These are phyloP conservation scores for Aureobasidium leucospermi DNA, from an alignment of 2,329 filamentous ascomycete species.

Conservation along the genomic window DNA sequence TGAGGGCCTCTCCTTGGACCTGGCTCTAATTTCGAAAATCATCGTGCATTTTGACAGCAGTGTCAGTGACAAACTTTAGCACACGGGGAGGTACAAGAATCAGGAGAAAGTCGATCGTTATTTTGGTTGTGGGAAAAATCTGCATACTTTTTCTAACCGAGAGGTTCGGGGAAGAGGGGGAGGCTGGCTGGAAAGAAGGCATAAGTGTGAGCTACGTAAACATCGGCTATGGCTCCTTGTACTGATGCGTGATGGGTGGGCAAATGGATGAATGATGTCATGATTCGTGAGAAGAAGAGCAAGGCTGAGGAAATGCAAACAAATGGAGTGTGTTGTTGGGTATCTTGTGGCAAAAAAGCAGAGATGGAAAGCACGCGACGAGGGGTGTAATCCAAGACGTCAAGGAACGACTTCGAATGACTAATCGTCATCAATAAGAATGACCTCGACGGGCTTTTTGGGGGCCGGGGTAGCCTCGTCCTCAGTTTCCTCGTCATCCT, in stretches of 20 bases:
- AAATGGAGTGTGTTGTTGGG: not conserved
- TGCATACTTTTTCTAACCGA: too few relatives aligned
- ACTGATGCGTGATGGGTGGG: not conserved
- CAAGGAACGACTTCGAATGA: not conserved
- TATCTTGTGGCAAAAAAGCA: not conserved
- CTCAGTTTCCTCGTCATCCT: not conserved
- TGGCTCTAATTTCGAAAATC: too few relatives aligned
- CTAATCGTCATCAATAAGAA: conserved; percentile 2
- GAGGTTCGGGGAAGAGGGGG: too few relatives aligned
- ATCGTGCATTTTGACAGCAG: too few relatives aligned
- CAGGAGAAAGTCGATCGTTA: too few relatives aligned
- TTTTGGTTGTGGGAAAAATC: too few relatives aligned
- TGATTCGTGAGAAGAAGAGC: not conserved
- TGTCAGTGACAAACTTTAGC: too few relatives aligned
- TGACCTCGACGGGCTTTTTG: not conserved
- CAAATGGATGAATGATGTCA: not conserved
- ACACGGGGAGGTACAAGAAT: too few relatives aligned
- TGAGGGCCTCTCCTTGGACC: too few relatives aligned
- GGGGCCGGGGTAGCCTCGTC: not conserved
- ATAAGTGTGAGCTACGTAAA: too few relatives aligned
- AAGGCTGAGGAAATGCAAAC: not conserved
- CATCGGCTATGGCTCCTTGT: too few relatives aligned
- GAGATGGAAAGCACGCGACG: not conserved
- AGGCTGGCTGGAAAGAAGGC: too few relatives aligned
- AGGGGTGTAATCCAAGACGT: not conserved